Evolutionary conservation across 225 moss, liverwort and hornwort genomes (phyloP).

Genomic region (Marchantia paleacea): DNA sequence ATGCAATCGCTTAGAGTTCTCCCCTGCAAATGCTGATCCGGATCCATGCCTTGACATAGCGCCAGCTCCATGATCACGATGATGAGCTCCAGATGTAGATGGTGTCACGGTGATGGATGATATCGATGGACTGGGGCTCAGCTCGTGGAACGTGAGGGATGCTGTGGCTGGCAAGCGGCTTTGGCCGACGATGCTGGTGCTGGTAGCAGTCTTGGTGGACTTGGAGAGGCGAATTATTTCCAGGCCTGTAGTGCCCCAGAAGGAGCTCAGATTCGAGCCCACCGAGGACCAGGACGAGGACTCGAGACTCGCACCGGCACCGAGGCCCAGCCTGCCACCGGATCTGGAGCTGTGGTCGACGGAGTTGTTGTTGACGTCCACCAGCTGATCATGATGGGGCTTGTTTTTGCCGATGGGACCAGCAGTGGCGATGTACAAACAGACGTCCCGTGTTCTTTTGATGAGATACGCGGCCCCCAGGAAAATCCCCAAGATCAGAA

Average conservation of each 20-base stretch:
- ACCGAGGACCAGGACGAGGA: background rate
- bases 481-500: background rate
- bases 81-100: too few relatives aligned
- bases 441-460: background rate
- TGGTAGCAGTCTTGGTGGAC: background rate
- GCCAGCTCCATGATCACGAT: too few relatives aligned
- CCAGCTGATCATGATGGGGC: background rate
- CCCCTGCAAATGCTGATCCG: background rate
- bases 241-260: background rate
- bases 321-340: background rate
- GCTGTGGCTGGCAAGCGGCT: background rate
- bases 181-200: background rate
- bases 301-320: background rate
- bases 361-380: background rate
- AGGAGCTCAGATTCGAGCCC: background rate
- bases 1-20: background rate
- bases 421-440: background rate
- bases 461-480: slow-evolving; percentile 1
- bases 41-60: too few relatives aligned
- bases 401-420: background rate
- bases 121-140: background rate
- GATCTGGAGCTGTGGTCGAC: background rate
- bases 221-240: background rate
- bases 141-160: background rate
- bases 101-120: too few relatives aligned